Conservation (phyloP, 108 stramenopile species). For the Nitzschia palea region DNA sequence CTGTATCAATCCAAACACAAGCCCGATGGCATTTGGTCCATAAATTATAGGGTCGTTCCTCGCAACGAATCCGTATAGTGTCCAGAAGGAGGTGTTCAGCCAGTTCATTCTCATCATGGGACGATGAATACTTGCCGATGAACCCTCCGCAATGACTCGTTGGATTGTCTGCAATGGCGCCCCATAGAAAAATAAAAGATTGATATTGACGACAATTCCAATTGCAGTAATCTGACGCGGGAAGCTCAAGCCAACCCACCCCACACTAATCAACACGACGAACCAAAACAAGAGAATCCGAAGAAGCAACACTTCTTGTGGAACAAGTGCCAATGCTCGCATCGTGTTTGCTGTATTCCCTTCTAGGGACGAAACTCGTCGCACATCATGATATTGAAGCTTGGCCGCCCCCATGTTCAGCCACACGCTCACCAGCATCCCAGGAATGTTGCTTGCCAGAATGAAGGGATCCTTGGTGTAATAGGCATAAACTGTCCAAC, state of each 20-base stretch:
- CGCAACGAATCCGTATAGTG: constrained; percentile 41
- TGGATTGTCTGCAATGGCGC: constrained; percentile 73
- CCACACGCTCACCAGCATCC: constrained; percentile 72
- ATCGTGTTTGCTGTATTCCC: background rate
- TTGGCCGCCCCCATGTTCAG: constrained; percentile 82
- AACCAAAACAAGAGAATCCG: constrained; percentile 40
- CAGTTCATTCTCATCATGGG: constrained; percentile 51
- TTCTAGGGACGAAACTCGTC: background rate
- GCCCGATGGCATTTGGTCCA: constrained; percentile 51
- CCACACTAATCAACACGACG: constrained; percentile 34
- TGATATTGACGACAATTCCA: constrained; percentile 79
- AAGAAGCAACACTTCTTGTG: constrained; percentile 43
- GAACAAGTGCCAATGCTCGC: constrained; percentile 32
- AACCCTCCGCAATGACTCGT: constrained; percentile 40
- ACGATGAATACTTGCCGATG: constrained; percentile 39
- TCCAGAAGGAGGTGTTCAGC: constrained; percentile 58
- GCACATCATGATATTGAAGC: constrained; percentile 55
- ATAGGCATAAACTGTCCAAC: constrained; percentile 62
- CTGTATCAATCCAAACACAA: constrained; percentile 44
- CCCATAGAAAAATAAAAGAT: constrained; percentile 81
- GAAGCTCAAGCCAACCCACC: constrained; percentile 24
- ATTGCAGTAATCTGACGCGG: constrained; percentile 35
- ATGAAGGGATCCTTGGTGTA: constrained; percentile 67
- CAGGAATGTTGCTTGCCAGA: constrained; percentile 71
- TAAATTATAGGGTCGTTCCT: constrained; percentile 44